Percentiles rank a stretch among this genome's conserved stretches.
These are phyloP conservation scores for Fusarium sp. DNA, from an alignment of 2,329 filamentous ascomycete species.

Conservation along the genomic window DNA sequence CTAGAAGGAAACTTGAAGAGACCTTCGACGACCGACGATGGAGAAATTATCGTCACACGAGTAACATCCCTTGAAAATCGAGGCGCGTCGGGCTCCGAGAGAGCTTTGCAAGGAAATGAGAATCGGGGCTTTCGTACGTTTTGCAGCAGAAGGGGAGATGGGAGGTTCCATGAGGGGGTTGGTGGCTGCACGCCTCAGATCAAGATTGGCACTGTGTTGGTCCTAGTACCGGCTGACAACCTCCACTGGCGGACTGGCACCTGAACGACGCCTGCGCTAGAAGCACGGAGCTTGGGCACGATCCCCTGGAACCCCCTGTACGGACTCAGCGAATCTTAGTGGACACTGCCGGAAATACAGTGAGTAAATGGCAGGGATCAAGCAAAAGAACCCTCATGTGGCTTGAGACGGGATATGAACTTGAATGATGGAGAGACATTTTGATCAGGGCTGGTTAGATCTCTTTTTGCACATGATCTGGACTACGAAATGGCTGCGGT, in stretches of 20 bases:
- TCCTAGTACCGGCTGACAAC: slow-evolving; percentile 3
- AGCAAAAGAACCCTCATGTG: slow-evolving; percentile 22
- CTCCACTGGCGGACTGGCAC: slow-evolving; percentile 23
- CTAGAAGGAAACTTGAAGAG: slow-evolving; percentile 4
- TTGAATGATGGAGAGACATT: slow-evolving; percentile 46
- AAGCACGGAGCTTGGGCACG: slow-evolving; percentile 21
- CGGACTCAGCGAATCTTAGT: slow-evolving; percentile 36
- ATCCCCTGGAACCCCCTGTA: slow-evolving; percentile 37
- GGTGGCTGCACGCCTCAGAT: slow-evolving; percentile 27
- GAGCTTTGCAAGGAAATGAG: slow-evolving; percentile 39
- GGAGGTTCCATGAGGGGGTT: slow-evolving; percentile 47
- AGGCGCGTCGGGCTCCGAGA: slow-evolving; percentile 44
- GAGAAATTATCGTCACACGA: slow-evolving; percentile 36
- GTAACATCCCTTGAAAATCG: slow-evolving; percentile 42
- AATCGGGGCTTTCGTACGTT: slow-evolving; percentile 42
- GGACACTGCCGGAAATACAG: slow-evolving; percentile 39
- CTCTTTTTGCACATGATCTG: slow-evolving; percentile 21
- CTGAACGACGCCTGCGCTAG: slow-evolving; percentile 34
- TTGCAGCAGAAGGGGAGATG: slow-evolving; percentile 38
- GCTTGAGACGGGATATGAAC: slow-evolving; percentile 39
- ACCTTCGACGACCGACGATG: slow-evolving; percentile 29
- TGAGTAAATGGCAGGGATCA: slow-evolving; percentile 21
- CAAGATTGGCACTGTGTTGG: slow-evolving; percentile 44
- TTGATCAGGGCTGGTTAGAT: slow-evolving; percentile 38
- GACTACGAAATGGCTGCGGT: slow-evolving; percentile 3